Percentiles rank a stretch among this genome's conserved stretches.
Conservation (phyloP, 2,329 filamentous ascomycete species). For the Diaporthe sp. region DNA sequence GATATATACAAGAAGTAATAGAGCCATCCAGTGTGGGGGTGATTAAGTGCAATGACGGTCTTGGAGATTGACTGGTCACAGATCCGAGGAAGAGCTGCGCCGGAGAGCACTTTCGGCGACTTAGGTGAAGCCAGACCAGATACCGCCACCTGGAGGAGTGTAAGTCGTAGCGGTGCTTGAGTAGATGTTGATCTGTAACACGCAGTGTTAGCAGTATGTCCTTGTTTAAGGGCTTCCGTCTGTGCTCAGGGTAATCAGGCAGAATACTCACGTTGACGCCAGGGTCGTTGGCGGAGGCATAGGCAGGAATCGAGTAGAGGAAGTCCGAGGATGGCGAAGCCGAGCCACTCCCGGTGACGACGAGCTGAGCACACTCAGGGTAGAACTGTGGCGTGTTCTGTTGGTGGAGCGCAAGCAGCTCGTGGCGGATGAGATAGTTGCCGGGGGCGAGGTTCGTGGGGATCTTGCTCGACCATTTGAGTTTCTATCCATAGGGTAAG, state of each 20-base stretch:
- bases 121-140: constrained; percentile 59
- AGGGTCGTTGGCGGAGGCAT: constrained; percentile 60
- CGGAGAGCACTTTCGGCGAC: no score
- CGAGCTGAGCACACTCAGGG: constrained; percentile 68
- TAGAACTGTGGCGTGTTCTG: constrained; percentile 66
- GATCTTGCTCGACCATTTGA: constrained; percentile 65
- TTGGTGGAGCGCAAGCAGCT: constrained; percentile 69
- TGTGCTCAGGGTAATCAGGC: background rate
- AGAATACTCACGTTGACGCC: constrained; percentile 58
- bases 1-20: background rate
- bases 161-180: constrained; percentile 59
- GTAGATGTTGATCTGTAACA: constrained; percentile 61
- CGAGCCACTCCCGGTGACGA: constrained; percentile 62
- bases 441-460: constrained; percentile 63
- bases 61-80: background rate
- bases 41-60: background rate
- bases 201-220: background rate
- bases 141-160: constrained; percentile 60
- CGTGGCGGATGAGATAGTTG: constrained; percentile 69
- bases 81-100: background rate
- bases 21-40: no score
- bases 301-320: constrained; percentile 60
- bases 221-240: no score
- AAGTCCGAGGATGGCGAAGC: constrained; percentile 56
- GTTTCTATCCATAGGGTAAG: constrained; percentile 43